These are phyloP conservation scores for Parathielavia appendiculata DNA, from an alignment of 495 filamentous ascomycete genomes.

Conservation along the genomic window DNA sequence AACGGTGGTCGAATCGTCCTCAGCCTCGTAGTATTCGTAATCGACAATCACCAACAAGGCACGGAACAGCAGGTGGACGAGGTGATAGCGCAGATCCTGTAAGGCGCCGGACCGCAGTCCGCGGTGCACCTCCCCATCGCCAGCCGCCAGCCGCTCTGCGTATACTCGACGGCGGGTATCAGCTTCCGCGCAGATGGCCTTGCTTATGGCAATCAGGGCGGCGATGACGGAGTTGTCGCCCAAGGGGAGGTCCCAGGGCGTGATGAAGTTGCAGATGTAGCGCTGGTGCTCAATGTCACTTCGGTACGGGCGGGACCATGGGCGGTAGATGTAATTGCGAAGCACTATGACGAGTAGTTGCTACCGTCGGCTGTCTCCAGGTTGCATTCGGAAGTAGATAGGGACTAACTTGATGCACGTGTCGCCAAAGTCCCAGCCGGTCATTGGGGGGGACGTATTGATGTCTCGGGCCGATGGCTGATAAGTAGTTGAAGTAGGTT, in stretches of 20 bases:
- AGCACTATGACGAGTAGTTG: no score
- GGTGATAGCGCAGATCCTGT: no score
- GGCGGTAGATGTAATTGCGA: not conserved
- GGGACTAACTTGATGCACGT: not conserved
- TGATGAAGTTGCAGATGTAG: constrained; percentile 1
- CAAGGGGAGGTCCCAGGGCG: not conserved
- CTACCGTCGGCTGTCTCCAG: no score
- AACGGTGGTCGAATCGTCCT: not conserved
- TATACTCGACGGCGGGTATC: not conserved
- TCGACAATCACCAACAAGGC: not conserved
- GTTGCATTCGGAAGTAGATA: not conserved
- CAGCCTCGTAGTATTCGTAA: not conserved
- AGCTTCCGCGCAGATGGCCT: not conserved
- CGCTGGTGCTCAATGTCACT: not conserved
- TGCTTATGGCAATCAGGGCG: not conserved
- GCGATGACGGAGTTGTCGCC: not conserved
- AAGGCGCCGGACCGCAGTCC: not conserved
- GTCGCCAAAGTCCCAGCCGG: no score
- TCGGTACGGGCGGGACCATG: not conserved
- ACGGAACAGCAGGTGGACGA: not conserved
- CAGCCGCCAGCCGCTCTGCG: not conserved
- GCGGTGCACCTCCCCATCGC: not conserved
- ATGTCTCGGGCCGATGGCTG: no score
- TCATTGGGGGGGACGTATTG: no score
- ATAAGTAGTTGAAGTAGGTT: no score